Evolutionary conservation across 1,139 yeast species (phyloP), one percentile per base, ranked within the genome.

Genomic region (Diutina rugosa): DNA sequence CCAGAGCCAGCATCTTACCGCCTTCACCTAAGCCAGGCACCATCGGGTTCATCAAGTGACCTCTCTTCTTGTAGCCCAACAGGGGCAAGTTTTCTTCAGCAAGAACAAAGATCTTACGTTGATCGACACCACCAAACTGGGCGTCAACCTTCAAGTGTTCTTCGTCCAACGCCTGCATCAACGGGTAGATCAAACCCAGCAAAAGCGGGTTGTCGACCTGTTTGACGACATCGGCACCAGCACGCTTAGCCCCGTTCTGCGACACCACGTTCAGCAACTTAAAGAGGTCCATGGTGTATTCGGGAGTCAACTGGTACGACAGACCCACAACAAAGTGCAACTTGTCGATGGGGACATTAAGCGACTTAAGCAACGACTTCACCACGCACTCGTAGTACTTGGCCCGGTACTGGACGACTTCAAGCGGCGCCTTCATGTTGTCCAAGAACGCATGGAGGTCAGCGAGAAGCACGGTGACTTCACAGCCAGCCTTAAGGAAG

Each of bases 221-320:
- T 71, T 95, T 95, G 61, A 95, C 99, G 58, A 95, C 99, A 72
- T 95, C 99, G 14, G 99, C 99, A 68, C 99, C 99, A 1, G 99
- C 99, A 71, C 99, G 85, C 76, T 90, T 90, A 62, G 98, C 97
- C 67, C 91, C 98, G 68, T 93, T 91, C 72, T 89, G 97, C 29
- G 96, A 84, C 35, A 89, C 96, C 53, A 76, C 71, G 69, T 93
- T 91, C 54, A 95, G 80, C 67, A 93, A 71, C 69, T 83, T 83
- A 80, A 90, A 95, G 56, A 93, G 73, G 66, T 95, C 99, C 83
- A 95, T 69, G 21, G 96, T 87, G 75, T 88, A 95, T 46, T 87
- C 82, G 12, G 84, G 79, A 28, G 80, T 72, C 59, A 85, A 75
- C 73, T 95, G 98, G 77, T 90, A 93, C 38, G 90, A 84, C 7